Evolutionary conservation across 371 early-diverging fungal species (phyloP), one percentile per base, ranked within the genome.

Genomic region (Rhizopus stolonifer): DNA sequence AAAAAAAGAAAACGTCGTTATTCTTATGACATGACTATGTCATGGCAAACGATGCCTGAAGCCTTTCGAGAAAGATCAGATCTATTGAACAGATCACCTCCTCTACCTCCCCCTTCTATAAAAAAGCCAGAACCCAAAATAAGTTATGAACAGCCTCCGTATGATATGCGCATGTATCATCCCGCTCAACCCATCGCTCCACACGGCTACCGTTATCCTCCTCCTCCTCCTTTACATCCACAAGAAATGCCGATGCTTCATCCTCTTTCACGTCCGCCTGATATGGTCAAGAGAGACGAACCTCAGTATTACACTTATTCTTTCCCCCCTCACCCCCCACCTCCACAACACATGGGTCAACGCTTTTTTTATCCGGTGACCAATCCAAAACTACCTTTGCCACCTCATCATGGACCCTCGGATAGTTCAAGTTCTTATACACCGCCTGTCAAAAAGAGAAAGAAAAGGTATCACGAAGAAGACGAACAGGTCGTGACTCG

Each of bases 21-120:
- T 45, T 76, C 77, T 8, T 72, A 72, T 42, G 73, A 72, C 60
- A 65, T 69, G 1, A 69, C 53, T 53, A 72, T 72, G 69, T 57
- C 56, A 21, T 76, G 77, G 77, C 58, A 68, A 18, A 64, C 67
- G 1, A 69, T 72, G 69, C 70, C 70, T 11, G 61, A 65, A 36
- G 49, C 68, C 0, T 72, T 72, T 25, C 36, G 65, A 23, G 70
- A 69, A 23, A 49, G 74, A 31, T 50, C 63, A 19, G 57, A 61
- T 33, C 58, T 65, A 33, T 58, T 56, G 42, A 45, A 46, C 15
- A 65, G 58, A 15, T 13, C 36, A 1, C 22, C 33, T 0, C 1
- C 22, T 22, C 4, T 10, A 36, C 10, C 56, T 31, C 24, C 51
- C 49, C 4, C 65, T 50, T 13, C 50, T 18, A 24, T 54, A n/a